Percentiles rank a stretch among this genome's conserved stretches.
These are phyloP conservation scores for Cornus controversa DNA, from an alignment of 148 eudicot genomes.

Conservation along the genomic window DNA sequence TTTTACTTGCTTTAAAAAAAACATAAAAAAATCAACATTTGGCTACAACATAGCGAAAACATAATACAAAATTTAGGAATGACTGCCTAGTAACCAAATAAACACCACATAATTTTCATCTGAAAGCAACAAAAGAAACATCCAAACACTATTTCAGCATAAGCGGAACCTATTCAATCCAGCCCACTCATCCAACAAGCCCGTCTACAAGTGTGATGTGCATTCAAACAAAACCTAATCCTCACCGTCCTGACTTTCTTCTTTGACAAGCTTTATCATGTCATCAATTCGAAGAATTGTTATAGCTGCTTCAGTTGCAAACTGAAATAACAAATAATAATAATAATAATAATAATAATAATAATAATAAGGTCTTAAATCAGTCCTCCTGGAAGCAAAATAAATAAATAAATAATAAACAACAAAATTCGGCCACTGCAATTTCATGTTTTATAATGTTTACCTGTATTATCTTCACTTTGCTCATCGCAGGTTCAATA, in stretches of 20 bases:
- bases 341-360: neutral
- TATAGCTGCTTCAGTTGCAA: conserved; percentile 97
- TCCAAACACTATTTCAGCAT: neutral
- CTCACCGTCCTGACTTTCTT: conserved; percentile 70
- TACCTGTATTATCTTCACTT: conserved; percentile 96
- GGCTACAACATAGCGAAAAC: neutral
- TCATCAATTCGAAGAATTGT: conserved; percentile 96
- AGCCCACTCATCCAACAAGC: neutral
- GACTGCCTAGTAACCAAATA: too few species aligned
- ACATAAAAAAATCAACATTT: neutral
- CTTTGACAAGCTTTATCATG: conserved; percentile 93
- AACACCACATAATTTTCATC: neutral
- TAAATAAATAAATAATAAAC: too few species aligned
- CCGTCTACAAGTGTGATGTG: neutral
- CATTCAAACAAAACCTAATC: conserved; percentile 16
- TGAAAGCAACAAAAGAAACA: neutral
- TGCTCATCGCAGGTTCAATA: conserved; percentile 99
- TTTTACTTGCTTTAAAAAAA: too few species aligned
- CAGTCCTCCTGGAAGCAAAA: too few species aligned
- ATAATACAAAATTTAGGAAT: neutral
- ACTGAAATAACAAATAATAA: conserved; percentile 40
- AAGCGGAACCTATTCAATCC: neutral
- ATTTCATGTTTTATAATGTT: neutral
- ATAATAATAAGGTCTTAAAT: too few species aligned
- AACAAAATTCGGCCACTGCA: neutral